phyloP scores from a whole-genome alignment of 202 grass and related monocot genomes.

The Sporobolus alterniflorus region DNA sequence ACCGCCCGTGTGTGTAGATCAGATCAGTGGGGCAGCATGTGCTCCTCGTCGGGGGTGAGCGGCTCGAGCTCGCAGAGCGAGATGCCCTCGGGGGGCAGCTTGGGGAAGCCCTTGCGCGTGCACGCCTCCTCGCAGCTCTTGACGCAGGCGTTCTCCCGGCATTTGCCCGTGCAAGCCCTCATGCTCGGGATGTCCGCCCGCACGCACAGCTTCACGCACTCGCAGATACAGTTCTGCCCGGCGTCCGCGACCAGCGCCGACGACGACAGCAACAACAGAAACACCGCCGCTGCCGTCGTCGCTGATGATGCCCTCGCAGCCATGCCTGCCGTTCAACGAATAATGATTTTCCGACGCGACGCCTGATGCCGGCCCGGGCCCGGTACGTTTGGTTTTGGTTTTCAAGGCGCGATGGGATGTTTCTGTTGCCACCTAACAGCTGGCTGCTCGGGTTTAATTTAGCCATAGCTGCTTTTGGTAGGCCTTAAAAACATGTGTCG shows the following conservation, averaged over 20 bases:
- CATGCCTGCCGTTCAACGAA: too few relatives aligned
- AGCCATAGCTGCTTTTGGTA: background rate
- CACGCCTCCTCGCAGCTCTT: conserved; percentile 46
- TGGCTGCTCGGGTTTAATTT: background rate
- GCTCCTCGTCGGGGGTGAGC: conserved; percentile 43
- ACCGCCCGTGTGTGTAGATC: too few relatives aligned
- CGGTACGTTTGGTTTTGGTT: background rate
- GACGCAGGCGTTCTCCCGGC: conserved; percentile 50
- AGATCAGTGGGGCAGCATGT: background rate
- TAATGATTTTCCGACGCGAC: too few relatives aligned
- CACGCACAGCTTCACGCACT: conserved; percentile 73
- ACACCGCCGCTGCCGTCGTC: background rate
- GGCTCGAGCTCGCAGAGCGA: conserved; percentile 33
- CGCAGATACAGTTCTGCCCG: conserved; percentile 71
- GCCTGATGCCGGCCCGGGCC: too few relatives aligned
- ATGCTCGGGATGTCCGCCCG: conserved; percentile 26
- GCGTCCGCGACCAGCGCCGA: conserved; percentile 34
- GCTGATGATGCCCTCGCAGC: too few relatives aligned
- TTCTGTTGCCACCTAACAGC: background rate
- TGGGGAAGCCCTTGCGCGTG: conserved; percentile 34
- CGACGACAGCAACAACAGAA: too few relatives aligned
- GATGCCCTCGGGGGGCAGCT: conserved; percentile 35
- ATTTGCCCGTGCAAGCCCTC: conserved; percentile 33
- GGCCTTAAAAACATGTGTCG: conserved; percentile 24
- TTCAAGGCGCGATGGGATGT: conserved; percentile 10